Conservation (phyloP, 1,284 basidiomycete species). For the Cryptococcus deneoformans region DNA sequence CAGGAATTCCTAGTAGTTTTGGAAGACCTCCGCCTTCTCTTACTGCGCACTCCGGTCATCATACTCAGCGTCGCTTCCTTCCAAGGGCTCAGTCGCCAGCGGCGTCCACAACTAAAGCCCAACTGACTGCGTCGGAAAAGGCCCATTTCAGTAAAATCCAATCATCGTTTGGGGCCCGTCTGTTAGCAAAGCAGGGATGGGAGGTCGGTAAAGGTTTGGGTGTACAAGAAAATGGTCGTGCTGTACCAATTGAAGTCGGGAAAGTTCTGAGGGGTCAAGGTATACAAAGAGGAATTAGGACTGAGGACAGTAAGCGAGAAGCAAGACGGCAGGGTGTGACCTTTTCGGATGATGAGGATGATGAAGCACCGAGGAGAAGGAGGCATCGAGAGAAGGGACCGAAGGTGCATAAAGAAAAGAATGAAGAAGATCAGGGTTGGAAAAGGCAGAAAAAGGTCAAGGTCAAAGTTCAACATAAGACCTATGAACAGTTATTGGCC, state of each 20-base stretch:
- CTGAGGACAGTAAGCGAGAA: conserved; percentile 81
- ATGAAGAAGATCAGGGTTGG: conserved; percentile 37
- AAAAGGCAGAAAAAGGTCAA: conserved; percentile 74
- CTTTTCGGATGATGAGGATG: conserved; percentile 62
- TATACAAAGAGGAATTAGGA: conserved; percentile 83
- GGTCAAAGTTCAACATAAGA: conserved; percentile 83
- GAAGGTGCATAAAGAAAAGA: conserved; percentile 6
- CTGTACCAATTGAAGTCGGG: conserved; percentile 80
- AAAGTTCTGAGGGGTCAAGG: conserved; percentile 67
- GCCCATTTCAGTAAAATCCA: conserved; percentile 76
- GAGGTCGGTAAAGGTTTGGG: conserved; percentile 78
- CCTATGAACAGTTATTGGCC: conserved; percentile 88
- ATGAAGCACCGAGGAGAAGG: conserved; percentile 47
- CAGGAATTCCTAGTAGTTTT: conserved; percentile 19
- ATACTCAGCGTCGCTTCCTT: conserved; percentile 20
- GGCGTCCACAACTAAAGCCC: conserved; percentile 21
- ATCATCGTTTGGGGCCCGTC: conserved; percentile 72
- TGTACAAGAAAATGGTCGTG: conserved; percentile 72
- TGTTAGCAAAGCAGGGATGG: conserved; percentile 97
- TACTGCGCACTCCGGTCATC: conserved; percentile 54
- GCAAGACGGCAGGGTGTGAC: conserved; percentile 61
- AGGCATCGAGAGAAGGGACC: conserved; percentile 3
- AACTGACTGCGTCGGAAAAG: conserved; percentile 63
- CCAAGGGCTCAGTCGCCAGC: conserved; percentile 10
- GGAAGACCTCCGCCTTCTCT: conserved; percentile 33